Conservation (phyloP, 176 grass and related monocot genomes). For the Olyra latifolia region DNA sequence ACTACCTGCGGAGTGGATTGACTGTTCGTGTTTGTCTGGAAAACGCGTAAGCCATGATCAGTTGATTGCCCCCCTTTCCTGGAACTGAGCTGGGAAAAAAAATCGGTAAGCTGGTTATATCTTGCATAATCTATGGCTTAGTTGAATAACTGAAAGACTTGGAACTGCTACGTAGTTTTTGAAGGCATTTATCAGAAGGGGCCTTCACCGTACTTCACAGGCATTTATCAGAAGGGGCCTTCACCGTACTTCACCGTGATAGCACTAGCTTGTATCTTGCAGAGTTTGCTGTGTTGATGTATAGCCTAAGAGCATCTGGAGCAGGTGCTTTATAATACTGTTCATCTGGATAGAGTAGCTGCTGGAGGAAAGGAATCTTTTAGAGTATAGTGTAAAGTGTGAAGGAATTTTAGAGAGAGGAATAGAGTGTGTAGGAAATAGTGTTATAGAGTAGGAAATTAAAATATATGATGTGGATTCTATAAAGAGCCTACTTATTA, state of each 20-base stretch:
- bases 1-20: background rate
- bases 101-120: background rate
- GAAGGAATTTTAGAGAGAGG: too few relatives aligned
- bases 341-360: too few relatives aligned
- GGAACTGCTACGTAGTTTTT: background rate
- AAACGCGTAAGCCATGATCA: background rate
- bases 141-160: background rate
- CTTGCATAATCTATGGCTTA: background rate
- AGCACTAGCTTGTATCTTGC: background rate
- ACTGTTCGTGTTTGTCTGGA: background rate
- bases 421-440: too few relatives aligned
- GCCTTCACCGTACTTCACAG: background rate
- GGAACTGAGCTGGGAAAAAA: background rate
- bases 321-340: too few relatives aligned
- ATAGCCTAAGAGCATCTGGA: background rate
- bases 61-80: background rate
- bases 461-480: too few relatives aligned
- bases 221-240: background rate
- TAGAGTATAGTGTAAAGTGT: too few relatives aligned
- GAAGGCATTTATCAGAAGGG: background rate
- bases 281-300: background rate
- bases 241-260: background rate
- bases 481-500: background rate
- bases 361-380: too few relatives aligned
- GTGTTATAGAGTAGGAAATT: too few relatives aligned